Evolutionary conservation across 2,329 filamentous ascomycete species (phyloP).

Genomic region (Ascochyta rabiei): DNA sequence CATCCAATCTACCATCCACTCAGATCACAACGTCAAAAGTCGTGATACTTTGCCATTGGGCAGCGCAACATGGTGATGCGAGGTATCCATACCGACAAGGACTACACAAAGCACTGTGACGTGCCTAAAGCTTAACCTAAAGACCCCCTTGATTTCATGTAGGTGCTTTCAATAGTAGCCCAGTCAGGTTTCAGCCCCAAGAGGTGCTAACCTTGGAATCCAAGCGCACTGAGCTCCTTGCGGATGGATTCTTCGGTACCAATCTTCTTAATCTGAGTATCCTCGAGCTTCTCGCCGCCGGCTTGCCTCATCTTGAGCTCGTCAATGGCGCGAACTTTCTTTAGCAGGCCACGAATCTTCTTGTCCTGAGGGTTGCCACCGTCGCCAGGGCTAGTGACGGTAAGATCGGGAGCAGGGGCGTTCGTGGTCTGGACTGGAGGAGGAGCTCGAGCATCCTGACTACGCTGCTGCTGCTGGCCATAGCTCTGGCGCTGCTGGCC

Average conservation of each 20-base stretch:
- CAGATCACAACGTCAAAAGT: neutral
- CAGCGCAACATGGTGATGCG: too few species aligned
- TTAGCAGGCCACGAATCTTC: constrained; percentile 90
- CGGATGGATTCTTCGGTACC: constrained; percentile 82
- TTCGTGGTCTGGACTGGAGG: constrained; percentile 41
- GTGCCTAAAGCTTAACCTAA: too few species aligned
- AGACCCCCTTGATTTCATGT: neutral
- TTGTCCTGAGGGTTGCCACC: constrained; percentile 79
- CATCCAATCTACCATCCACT: constrained; percentile 1
- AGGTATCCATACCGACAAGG: too few species aligned
- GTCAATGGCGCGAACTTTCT: constrained; percentile 98
- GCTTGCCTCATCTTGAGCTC: constrained; percentile 97
- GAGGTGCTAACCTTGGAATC: constrained; percentile 41
- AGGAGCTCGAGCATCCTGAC: constrained; percentile 25
- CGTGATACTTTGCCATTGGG: neutral
- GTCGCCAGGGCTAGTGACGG: constrained; percentile 60
- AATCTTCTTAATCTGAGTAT: constrained; percentile 99
- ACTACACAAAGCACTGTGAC: too few species aligned
- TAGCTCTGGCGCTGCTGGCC: constrained; percentile 33
- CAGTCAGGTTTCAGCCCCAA: constrained; percentile 10
- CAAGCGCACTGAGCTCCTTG: constrained; percentile 76
- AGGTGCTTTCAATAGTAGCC: neutral
- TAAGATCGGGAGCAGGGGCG: constrained; percentile 54
- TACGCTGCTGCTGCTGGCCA: constrained; percentile 32
- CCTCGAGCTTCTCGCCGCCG: constrained; percentile 93